These are phyloP conservation scores for Penicillium sp. DNA, from an alignment of 2,329 filamentous ascomycete genomes.

Conservation along the genomic window DNA sequence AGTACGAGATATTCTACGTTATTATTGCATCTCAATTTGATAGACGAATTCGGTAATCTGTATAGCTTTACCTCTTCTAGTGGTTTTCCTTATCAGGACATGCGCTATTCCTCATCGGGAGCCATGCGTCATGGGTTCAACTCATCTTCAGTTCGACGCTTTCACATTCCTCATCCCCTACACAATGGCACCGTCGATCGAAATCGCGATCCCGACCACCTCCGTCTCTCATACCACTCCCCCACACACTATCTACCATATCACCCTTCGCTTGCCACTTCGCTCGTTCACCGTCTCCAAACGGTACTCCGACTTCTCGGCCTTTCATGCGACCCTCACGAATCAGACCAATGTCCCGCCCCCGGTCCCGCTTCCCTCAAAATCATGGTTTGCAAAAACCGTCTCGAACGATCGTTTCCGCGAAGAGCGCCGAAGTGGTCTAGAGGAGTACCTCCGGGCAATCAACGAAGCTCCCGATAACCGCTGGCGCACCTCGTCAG, in stretches of 20 bases:
- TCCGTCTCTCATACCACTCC: constrained; percentile 45
- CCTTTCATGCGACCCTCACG: constrained; percentile 49
- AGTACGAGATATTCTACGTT: no score
- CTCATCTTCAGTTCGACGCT: not conserved
- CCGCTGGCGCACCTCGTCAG: constrained; percentile 53
- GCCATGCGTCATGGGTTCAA: constrained; percentile 15
- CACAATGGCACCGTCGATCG: constrained; percentile 40
- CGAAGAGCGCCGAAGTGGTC: constrained; percentile 51
- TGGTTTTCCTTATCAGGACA: not conserved
- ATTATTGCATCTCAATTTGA: no score
- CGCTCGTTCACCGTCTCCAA: constrained; percentile 55
- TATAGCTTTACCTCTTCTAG: not conserved
- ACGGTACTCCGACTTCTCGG: constrained; percentile 59
- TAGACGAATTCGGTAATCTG: no score
- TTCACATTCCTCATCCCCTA: constrained; percentile 4
- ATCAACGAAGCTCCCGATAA: constrained; percentile 53
- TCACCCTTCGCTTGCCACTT: constrained; percentile 56
- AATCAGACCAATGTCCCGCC: constrained; percentile 49
- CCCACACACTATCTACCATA: constrained; percentile 56
- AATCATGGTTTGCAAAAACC: constrained; percentile 57
- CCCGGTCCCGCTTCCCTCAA: constrained; percentile 51
- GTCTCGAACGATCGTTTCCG: constrained; percentile 51
- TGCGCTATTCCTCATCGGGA: constrained; percentile 10
- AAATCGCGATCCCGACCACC: constrained; percentile 48
- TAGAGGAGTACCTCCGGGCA: constrained; percentile 54